Base-by-base conservation (phyloP, 352 stramenopile species). In the Elongisporangium prolatum region DNA sequence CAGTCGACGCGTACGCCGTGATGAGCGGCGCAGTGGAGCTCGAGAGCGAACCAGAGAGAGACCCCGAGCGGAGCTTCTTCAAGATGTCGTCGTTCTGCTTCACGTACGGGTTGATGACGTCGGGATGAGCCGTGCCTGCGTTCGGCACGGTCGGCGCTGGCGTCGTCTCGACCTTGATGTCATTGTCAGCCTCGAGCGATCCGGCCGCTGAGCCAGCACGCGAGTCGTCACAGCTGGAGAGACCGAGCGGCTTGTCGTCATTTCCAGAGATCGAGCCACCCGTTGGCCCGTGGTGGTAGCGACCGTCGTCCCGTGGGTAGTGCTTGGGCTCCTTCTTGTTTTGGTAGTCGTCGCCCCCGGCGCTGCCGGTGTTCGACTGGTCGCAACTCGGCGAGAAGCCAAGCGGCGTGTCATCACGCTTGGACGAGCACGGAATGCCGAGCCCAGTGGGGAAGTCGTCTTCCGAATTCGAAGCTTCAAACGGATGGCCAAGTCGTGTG, bases 1-100 rank as follows among this genome's bases (percentile, higher is more conserved):
- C 18, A 2, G 49, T 61, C 18, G 63, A 50, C 2, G 64, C 57
- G 10, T 18, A 48, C 20, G 34, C 59, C 20, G 25, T 21, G 9
- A 38, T 56, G 9, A 40, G 38, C 28, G 34, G 17, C 0, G 16
- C 9, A 44, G 34, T 44, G 10, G 34, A 44, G 28, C 28, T 40
- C 5, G 28, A 40, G 28, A 14, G 5, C 10, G 34, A 44, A 13
- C 34, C 11, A 1, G 34, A 44, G 34, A 6, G 9, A 10, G 28
- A 38, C 7, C 34, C 34, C 34, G 34, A 44, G 10, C 34, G 34
- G 10, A 44, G 34, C 11, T 44, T 44, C 34, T 44, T 44, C 5
- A 13, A 17, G 34, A 17, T 17, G 11, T 44, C 34, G 11, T 44
- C 34, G 34, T 44, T 44, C 34, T 44, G 34, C 34, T 44, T 44